Evolutionary conservation across 2,329 filamentous ascomycete species (phyloP), one percentile per base, ranked within the genome.

Genomic region (Arthroderma uncinatum): DNA sequence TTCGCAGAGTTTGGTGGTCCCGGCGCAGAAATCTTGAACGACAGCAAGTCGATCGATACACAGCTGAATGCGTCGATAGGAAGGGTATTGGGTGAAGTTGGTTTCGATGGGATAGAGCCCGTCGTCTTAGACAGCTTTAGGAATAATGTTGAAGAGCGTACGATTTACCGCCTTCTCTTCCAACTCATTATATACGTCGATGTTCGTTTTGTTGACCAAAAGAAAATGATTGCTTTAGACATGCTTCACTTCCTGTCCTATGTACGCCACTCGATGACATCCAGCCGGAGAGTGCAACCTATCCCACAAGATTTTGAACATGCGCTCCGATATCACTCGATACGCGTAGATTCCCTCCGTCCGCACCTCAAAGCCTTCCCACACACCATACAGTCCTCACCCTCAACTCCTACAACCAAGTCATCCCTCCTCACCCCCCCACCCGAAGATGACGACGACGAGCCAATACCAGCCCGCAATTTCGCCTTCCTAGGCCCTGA

Each of bases 291-390:
- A 54, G 76, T 72, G 8, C 73, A 76, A 48, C 78, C 81, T 1
- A 77, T 82, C 21, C 77, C 82, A 0, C 74, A 78, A 60, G 82
- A 85, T 67, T 84, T 84, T 66, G 75, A 80, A 58, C 71, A 76
- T 37, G 71, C 65, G 64, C 70, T 67, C 64, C 72, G 65, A 25
- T 63, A 65, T 58, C 61, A 65, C 42, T 63, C 58, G 14, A 47
- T 73, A 36, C 61, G 63, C 19, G 61, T 67, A 16, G 66, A 69
- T 57, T 70, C 70, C 30, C 68, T 74, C 36, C 61, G 62, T 21
- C 65, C 68, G 30, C 64, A 70, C 50, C 63, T 73, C 14, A 68
- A 70, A 63, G 60, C 65, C 14, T 57, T 60, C 7, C 63, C 63
- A 52, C 63, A 62, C 9, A 37, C 59, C 23, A 14, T 3, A 8